These are phyloP conservation scores for Plasmodium gallinaceum DNA, from an alignment of 169 alveolate genomes.

Conservation along the genomic window DNA sequence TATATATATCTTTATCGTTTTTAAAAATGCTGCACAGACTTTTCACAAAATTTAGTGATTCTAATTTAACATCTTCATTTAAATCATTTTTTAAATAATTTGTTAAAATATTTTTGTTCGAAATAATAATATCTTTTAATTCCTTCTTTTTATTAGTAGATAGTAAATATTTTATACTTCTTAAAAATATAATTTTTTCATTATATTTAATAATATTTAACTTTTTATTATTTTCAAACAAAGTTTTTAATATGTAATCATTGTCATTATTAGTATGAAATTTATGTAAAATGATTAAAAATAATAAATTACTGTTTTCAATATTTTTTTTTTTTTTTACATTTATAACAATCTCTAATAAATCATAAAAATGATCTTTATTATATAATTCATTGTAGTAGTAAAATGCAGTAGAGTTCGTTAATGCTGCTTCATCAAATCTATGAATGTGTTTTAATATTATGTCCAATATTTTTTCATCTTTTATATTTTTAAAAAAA, in stretches of 20 bases:
- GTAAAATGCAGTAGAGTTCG: slow-evolving; percentile 61
- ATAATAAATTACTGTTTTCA: slow-evolving; percentile 42
- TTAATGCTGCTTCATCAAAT: slow-evolving; percentile 64
- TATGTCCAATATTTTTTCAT: slow-evolving; percentile 35
- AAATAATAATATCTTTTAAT: slow-evolving; percentile 32
- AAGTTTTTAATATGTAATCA: slow-evolving; percentile 34
- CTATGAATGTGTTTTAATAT: slow-evolving; percentile 55
- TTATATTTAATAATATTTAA: slow-evolving; percentile 57
- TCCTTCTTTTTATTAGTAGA: slow-evolving; percentile 32
- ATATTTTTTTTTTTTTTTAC: slow-evolving; percentile 53
- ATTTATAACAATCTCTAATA: slow-evolving; percentile 58
- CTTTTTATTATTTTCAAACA: slow-evolving; percentile 42
- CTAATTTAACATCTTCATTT: slow-evolving; percentile 75
- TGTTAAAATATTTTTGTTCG: slow-evolving; percentile 25
- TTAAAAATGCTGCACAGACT: slow-evolving; percentile 11
- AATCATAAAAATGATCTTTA: slow-evolving; percentile 37
- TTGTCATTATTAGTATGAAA: slow-evolving; percentile 68
- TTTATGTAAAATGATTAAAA: slow-evolving; percentile 52
- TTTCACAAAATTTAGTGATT: slow-evolving; percentile 23
- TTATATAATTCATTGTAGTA: slow-evolving; percentile 51
- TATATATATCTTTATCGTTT: slow-evolving; percentile 74
- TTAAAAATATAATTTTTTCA: slow-evolving; percentile 68
- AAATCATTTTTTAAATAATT: slow-evolving; percentile 75
- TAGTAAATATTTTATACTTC: slow-evolving; percentile 29
- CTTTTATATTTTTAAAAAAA: slow-evolving; percentile 36